Evolutionary conservation across 306 rosid species (phyloP).

Genomic region (Mimosa pudica): DNA sequence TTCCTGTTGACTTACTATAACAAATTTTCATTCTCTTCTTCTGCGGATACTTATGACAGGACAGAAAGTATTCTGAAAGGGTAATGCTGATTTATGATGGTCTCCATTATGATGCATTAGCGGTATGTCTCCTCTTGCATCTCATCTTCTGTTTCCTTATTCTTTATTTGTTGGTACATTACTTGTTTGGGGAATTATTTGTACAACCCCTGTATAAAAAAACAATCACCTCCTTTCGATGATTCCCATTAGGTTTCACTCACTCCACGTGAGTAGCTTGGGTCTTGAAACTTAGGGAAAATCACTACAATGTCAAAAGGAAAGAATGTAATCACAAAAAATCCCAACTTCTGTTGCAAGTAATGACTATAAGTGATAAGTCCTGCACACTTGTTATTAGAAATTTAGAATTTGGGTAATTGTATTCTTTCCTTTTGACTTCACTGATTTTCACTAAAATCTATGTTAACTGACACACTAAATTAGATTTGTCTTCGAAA

Average conservation of each 20-base stretch:
- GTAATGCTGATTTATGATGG: constrained; percentile 92
- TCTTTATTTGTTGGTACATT: not conserved
- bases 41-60: constrained; percentile 58
- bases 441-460: no score
- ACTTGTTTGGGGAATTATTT: not conserved
- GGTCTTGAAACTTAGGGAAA: not conserved
- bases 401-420: no score
- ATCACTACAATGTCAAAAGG: no score
- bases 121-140: constrained; percentile 53
- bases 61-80: constrained; percentile 67
- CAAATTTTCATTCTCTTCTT: constrained; percentile 29
- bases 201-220: not conserved
- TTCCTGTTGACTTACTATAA: constrained; percentile 28
- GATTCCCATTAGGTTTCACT: not conserved
- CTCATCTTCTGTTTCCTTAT: not conserved
- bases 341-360: no score
- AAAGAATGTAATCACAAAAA: no score
- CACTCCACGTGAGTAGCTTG: not conserved
- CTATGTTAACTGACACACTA: not conserved
- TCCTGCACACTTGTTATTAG: no score
- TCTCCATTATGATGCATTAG: constrained; percentile 94
- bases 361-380: no score
- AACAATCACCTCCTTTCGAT: not conserved
- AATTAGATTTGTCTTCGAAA: not conserved
- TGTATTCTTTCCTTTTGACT: no score